phyloP scores from a whole-genome alignment of 73 alveolate genomes.

The Stentor coeruleus region DNA sequence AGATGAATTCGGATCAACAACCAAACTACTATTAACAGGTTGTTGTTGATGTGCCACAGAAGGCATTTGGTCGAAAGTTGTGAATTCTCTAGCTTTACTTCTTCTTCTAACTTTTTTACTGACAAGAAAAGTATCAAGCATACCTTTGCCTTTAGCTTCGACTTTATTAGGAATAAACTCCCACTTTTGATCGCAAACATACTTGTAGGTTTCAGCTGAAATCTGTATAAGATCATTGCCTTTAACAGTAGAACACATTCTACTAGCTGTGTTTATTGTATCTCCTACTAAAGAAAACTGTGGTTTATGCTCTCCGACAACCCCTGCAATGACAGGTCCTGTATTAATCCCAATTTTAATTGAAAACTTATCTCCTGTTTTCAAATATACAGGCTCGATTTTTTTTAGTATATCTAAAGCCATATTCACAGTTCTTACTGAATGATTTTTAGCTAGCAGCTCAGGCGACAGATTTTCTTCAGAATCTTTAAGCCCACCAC shows the following conservation, averaged over 20 bases:
- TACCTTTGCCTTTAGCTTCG: constrained; percentile 41
- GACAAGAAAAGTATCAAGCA: constrained; percentile 10
- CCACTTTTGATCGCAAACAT: constrained; percentile 16
- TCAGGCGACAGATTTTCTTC: constrained; percentile 21
- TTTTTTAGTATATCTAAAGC: constrained; percentile 23
- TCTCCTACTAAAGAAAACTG: constrained; percentile 98
- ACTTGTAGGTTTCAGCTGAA: not conserved
- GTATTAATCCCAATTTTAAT: constrained; percentile 93
- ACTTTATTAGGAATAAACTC: constrained; percentile 19
- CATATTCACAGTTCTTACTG: not conserved
- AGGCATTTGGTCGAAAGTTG: not conserved
- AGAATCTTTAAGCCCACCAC: constrained; percentile 81
- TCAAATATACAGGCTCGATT: constrained; percentile 11
- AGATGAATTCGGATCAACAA: not conserved
- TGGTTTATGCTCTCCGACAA: constrained; percentile 98
- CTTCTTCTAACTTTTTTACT: constrained; percentile 22
- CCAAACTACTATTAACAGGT: not conserved
- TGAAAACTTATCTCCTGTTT: not conserved
- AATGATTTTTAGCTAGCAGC: not conserved
- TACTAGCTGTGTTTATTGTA: constrained; percentile 90
- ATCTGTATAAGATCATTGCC: not conserved
- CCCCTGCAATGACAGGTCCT: constrained; percentile 98
- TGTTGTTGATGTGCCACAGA: not conserved
- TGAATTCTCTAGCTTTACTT: not conserved
- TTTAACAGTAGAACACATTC: constrained; percentile 89